Conservation (phyloP, 1,284 basidiomycete species). For the Trichosporon sp. region DNA sequence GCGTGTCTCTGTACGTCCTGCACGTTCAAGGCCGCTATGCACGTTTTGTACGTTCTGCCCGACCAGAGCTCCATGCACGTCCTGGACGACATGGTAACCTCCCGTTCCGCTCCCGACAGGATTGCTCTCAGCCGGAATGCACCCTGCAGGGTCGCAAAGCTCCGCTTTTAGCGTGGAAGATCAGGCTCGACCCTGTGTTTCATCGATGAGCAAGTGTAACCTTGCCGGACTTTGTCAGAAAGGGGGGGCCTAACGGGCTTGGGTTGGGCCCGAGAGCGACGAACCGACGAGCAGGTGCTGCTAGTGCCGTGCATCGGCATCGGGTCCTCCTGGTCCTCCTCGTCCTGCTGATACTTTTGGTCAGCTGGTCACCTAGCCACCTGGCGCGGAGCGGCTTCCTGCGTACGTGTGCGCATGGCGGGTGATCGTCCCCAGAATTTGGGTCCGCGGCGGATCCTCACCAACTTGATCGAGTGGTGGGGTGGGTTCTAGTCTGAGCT, state of each 20-base stretch:
- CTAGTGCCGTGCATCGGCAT: neutral
- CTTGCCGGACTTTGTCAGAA: neutral
- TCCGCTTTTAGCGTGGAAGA: neutral
- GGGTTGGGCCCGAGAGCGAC: neutral
- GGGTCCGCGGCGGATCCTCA: neutral
- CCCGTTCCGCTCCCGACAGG: neutral
- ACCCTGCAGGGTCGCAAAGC: neutral
- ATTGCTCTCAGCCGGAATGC: neutral
- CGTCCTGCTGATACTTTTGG: too few relatives aligned
- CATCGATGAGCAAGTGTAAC: neutral
- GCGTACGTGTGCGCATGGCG: neutral
- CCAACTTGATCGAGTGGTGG: too few relatives aligned
- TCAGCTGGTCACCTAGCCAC: too few relatives aligned
- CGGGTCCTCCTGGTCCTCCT: neutral
- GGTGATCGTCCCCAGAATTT: neutral
- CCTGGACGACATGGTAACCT: neutral
- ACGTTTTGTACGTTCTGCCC: neutral
- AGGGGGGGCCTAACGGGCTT: too few relatives aligned
- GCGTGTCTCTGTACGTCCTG: too few relatives aligned
- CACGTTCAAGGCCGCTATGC: neutral
- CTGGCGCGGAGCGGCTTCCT: too few relatives aligned
- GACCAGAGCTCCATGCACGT: too few relatives aligned
- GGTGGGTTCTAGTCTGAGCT: too few relatives aligned
- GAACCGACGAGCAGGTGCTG: neutral
- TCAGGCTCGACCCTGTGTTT: neutral